phyloP scores from a whole-genome alignment of 768 basidiomycete species.

The Boletellus sp. region DNA sequence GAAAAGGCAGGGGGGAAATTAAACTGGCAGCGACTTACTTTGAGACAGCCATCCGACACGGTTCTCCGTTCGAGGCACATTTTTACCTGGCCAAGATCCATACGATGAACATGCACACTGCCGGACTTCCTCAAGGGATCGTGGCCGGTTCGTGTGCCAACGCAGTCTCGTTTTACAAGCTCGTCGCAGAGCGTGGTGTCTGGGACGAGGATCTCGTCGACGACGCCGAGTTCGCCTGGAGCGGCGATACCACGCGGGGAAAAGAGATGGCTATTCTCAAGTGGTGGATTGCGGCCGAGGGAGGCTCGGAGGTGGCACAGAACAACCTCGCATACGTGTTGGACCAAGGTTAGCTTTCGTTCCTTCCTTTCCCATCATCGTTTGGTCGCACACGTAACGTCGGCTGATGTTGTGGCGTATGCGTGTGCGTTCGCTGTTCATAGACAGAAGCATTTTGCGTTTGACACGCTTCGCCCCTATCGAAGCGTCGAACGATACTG shows the following conservation, averaged over 20 bases:
- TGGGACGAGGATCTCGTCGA: constrained; percentile 78
- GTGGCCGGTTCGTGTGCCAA: constrained; percentile 78
- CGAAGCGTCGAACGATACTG: constrained; percentile 78
- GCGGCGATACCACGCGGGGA: constrained; percentile 62
- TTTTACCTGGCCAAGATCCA: constrained; percentile 90
- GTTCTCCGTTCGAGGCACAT: constrained; percentile 92
- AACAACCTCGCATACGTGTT: constrained; percentile 92
- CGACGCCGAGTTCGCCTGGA: constrained; percentile 79
- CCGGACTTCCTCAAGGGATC: constrained; percentile 43
- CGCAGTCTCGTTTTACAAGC: constrained; percentile 90
- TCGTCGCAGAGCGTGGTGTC: constrained; percentile 87
- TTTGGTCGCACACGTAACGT: constrained; percentile 4
- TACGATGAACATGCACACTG: constrained; percentile 46
- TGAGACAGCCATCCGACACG: constrained; percentile 79
- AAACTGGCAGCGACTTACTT: constrained; percentile 67
- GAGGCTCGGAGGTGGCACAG: constrained; percentile 89
- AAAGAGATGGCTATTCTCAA: constrained; percentile 83
- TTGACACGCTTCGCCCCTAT: constrained; percentile 65
- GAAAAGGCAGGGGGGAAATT: constrained; percentile 67
- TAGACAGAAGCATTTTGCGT: constrained; percentile 70
- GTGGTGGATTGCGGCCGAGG: constrained; percentile 94
- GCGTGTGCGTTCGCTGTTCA: neutral
- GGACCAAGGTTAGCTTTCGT: constrained; percentile 85
- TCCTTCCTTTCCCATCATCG: neutral
- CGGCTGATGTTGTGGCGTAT: constrained; percentile 28